Evolutionary conservation across 1,284 basidiomycete species (phyloP).

Genomic region (Sutorius eximius): DNA sequence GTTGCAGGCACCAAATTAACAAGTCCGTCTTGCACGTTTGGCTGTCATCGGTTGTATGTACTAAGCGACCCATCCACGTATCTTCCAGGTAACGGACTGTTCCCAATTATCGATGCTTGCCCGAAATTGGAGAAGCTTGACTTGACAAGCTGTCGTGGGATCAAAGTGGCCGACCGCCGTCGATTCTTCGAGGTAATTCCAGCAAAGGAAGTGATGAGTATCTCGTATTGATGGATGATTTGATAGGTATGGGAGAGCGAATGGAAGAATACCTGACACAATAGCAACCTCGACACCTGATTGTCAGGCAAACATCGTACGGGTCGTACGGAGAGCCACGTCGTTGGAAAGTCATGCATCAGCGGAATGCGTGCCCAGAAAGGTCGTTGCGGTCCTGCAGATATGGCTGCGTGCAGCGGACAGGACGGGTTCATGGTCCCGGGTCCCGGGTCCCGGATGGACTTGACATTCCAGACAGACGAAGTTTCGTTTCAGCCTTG

Average conservation of each 20-base stretch:
- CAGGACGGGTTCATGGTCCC: no score
- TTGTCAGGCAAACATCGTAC: no score
- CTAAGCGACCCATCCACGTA: not conserved
- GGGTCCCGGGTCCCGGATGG: no score
- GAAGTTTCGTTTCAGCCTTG: no score
- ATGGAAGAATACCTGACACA: slow-evolving; percentile 11
- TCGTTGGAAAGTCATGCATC: no score
- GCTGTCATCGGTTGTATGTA: not conserved
- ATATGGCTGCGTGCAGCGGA: no score
- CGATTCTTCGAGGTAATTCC: slow-evolving; percentile 62
- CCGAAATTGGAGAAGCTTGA: slow-evolving; percentile 51
- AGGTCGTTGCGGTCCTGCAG: no score
- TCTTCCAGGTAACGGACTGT: slow-evolving; percentile 52
- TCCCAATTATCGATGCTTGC: slow-evolving; percentile 59
- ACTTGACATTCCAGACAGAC: no score
- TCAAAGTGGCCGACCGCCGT: slow-evolving; percentile 56
- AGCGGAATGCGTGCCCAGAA: no score
- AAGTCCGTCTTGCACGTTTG: slow-evolving; percentile 37
- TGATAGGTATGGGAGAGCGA: slow-evolving; percentile 49
- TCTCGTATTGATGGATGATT: not conserved
- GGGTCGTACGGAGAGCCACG: no score
- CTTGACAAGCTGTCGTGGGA: slow-evolving; percentile 65
- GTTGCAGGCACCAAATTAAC: slow-evolving; percentile 61
- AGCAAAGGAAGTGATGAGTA: not conserved
- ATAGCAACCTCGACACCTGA: not conserved